Evolutionary conservation across 129 eudicot species (phyloP), one percentile per base, ranked within the genome.

Genomic region (Erigeron canadensis): DNA sequence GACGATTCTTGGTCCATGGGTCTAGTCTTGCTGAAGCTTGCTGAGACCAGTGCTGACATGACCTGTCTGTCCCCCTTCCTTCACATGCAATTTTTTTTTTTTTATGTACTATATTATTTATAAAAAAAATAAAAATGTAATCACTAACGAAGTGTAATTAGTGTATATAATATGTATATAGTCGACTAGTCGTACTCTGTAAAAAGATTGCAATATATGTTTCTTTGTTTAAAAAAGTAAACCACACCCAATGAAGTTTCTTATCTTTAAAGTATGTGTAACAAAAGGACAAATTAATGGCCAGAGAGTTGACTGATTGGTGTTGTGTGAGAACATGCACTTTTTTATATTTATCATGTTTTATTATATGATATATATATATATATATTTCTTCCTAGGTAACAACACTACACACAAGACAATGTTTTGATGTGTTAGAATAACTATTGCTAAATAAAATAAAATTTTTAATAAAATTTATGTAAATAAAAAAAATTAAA

Each of bases 21-120:
- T 63, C 77, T 78, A 55, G 82, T 71, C 77, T 37, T 71, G 82
- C 53, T 21, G 77, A 78, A 71, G 82, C 77, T 78, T 78, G 41
- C 73, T 17, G 82, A 73, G 77, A 71, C 81, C 73, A 71, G 55
- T 11, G 17, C 68, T 78, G 82, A 71, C 77, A 71, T 71, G 77
- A 71, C 77, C 66, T 77, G 70, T 57, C 81, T 63, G 23, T 63
- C 45, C 11, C 11, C 77, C 61, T 58, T 23, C 64, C 39, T 50
- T 48, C 81, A 78, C 81, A 72, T 78, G 81, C 77, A 11, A 44
- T 54, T 10, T 53, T 10, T 11, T 28, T 62, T 43, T 23, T 63
- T 63, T 23, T 5, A 3, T 39, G 17, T 10, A 21, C 0, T 46
- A 10, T 18, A 19, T 10, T 65, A 28, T 28, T 1, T 28, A 28